phyloP scores from a whole-genome alignment of 2,329 filamentous ascomycete species.

The Pseudogymnoascus destructans region DNA sequence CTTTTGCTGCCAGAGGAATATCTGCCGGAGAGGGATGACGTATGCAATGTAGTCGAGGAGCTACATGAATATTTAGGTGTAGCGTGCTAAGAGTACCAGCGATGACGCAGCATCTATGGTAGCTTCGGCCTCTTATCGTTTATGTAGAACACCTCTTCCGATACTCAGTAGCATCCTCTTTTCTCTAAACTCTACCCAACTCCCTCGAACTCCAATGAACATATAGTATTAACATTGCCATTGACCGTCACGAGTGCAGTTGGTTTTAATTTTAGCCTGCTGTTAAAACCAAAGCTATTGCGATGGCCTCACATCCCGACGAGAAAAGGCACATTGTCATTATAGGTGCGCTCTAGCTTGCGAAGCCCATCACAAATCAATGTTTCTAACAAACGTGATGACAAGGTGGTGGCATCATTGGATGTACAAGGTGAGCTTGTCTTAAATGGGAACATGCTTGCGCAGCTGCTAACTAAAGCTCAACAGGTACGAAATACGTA shows the following conservation, averaged over 20 bases:
- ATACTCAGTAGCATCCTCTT: background rate
- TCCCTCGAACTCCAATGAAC: background rate
- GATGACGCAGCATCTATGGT: background rate
- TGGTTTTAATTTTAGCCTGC: background rate
- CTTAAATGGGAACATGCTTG: background rate
- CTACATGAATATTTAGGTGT: no score
- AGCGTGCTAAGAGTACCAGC: background rate
- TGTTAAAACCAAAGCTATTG: background rate
- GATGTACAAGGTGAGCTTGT: slow-evolving; percentile 37
- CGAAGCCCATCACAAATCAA: background rate
- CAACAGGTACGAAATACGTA: background rate
- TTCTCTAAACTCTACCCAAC: background rate
- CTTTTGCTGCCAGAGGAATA: no score
- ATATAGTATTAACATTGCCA: background rate
- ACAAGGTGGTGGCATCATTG: slow-evolving; percentile 69
- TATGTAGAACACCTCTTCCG: background rate
- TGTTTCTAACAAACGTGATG: background rate
- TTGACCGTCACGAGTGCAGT: background rate
- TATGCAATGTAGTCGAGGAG: no score
- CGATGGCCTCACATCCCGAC: background rate
- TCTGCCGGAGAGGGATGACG: no score
- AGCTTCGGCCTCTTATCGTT: background rate
- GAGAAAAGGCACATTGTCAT: slow-evolving; percentile 24
- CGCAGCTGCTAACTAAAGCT: background rate
- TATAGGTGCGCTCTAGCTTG: slow-evolving; percentile 19